A percentile compares a stretch with the other conserved stretches of the same genome.
Conservation (phyloP, 2,329 filamentous ascomycete genomes). For the Nemania bipapillata region DNA sequence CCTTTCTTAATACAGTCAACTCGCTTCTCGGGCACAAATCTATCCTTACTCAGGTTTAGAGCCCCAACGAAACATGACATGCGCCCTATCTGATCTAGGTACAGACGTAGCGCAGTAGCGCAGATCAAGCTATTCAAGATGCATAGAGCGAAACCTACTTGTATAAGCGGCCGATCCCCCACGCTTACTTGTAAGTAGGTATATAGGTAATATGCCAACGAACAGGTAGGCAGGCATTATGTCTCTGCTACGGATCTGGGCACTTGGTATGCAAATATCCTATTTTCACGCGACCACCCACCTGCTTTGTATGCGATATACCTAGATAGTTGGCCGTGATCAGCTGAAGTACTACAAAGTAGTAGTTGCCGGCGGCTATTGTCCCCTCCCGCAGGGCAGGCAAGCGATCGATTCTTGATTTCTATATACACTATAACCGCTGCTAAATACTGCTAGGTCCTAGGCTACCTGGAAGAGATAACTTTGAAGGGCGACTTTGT, state of each 20-base stretch:
- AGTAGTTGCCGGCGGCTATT: neutral
- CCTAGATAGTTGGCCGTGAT: conserved; percentile 7
- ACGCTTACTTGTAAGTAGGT: conserved; percentile 2
- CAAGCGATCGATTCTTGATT: neutral
- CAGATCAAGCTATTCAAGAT: conserved; percentile 19
- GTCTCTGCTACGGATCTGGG: conserved; percentile 11
- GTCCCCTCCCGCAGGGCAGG: neutral
- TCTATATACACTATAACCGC: neutral
- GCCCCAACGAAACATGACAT: conserved; percentile 18
- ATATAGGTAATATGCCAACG: neutral
- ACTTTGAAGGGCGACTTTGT: conserved; percentile 8
- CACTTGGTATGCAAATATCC: too few relatives aligned
- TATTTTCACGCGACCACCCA: neutral
- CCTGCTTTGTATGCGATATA: too few relatives aligned
- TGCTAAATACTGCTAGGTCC: conserved; percentile 3
- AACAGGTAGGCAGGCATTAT: conserved; percentile 1
- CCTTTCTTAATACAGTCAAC: conserved; percentile 2
- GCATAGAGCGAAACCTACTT: conserved; percentile 14
- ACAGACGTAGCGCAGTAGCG: conserved; percentile 18
- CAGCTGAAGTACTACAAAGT: conserved; percentile 3
- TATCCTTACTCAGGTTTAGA: conserved; percentile 15
- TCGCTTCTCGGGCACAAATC: conserved; percentile 9
- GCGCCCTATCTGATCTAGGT: conserved; percentile 29
- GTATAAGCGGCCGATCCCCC: conserved; percentile 13
- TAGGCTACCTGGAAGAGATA: too few relatives aligned